Percentiles rank a stretch among this genome's conserved stretches.
These are phyloP conservation scores for Smallanthus sonchifolius DNA, from an alignment of 129 eudicot species.

Conservation along the genomic window DNA sequence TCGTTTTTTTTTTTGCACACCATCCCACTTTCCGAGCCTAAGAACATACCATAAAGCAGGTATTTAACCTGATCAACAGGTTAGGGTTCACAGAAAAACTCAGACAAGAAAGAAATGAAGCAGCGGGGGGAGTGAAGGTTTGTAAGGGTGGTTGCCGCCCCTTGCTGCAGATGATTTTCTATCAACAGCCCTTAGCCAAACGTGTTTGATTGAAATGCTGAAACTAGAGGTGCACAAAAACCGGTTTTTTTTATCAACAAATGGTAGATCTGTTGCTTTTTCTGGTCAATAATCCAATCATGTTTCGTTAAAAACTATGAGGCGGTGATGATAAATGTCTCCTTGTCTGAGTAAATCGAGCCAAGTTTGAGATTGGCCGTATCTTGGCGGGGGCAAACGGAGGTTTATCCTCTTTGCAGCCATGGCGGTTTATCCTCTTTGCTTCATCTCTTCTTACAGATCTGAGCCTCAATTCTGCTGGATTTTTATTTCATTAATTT, in stretches of 20 bases:
- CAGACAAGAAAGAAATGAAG: conserved; percentile 7
- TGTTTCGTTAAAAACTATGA: background rate
- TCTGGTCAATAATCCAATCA: no score
- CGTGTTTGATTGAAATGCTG: no score
- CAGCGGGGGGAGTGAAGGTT: background rate
- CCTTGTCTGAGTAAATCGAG: background rate
- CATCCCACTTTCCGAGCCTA: no score
- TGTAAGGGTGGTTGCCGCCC: conserved; percentile 18
- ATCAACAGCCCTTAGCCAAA: background rate
- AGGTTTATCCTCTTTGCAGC: conserved; percentile 19
- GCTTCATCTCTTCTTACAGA: conserved; percentile 6
- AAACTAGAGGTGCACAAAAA: no score
- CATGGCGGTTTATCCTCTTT: conserved; percentile 28
- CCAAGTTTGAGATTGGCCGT: background rate
- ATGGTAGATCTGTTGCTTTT: no score
- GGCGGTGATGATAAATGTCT: conserved; percentile 6
- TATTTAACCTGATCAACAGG: background rate
- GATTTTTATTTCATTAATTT: background rate
- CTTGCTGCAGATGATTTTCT: conserved; percentile 8
- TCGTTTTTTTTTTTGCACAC: no score
- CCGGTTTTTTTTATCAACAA: no score
- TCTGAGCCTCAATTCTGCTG: conserved; percentile 17
- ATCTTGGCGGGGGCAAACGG: conserved; percentile 23
- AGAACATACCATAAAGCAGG: background rate
- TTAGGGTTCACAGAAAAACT: background rate